Conservation (phyloP, 805 yeast species). For the Starmerella asiatica region DNA sequence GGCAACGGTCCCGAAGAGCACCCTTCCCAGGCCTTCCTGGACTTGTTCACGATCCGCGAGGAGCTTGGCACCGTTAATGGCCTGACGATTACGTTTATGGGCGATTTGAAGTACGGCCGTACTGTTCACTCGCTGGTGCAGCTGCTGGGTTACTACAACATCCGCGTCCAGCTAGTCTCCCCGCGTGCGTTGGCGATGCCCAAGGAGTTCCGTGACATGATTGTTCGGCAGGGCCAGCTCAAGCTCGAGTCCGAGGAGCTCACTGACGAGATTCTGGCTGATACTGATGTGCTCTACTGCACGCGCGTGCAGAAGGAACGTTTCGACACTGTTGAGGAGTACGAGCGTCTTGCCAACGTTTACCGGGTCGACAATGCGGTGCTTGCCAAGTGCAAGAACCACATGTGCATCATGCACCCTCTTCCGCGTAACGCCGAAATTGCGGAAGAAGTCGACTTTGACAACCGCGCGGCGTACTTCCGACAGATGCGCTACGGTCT, state of each 20-base stretch:
- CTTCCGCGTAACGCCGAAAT: slow-evolving; percentile 94
- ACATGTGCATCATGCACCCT: slow-evolving; percentile 99
- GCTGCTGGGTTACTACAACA: slow-evolving; percentile 81
- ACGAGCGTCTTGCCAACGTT: slow-evolving; percentile 77
- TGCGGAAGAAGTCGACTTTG: slow-evolving; percentile 96
- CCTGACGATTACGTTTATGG: slow-evolving; percentile 95
- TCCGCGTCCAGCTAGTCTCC: slow-evolving; percentile 78
- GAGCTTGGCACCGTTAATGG: slow-evolving; percentile 98
- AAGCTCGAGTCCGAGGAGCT: slow-evolving; percentile 60
- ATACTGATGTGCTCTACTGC: slow-evolving; percentile 90
- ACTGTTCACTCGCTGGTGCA: slow-evolving; percentile 95
- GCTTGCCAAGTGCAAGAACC: slow-evolving; percentile 84
- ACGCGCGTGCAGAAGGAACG: slow-evolving; percentile 98
- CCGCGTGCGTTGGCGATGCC: slow-evolving; percentile 86
- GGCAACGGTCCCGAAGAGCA: slow-evolving; percentile 98
- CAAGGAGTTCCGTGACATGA: slow-evolving; percentile 50
- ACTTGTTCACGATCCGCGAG: slow-evolving; percentile 94
- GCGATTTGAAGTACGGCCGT: slow-evolving; percentile 95
- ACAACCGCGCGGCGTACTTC: slow-evolving; percentile 98
- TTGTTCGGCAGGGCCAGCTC: slow-evolving; percentile 54
- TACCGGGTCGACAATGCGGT: slow-evolving; percentile 88
- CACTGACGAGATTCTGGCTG: slow-evolving; percentile 72
- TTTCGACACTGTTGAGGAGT: slow-evolving; percentile 61
- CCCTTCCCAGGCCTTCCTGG: slow-evolving; percentile 97
- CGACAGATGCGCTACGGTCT: slow-evolving; percentile 99